Evolutionary conservation across 352 stramenopile genomes (phyloP), one percentile per base, ranked within the genome.

Genomic region (Hyaloperonospora arabidopsidis): DNA sequence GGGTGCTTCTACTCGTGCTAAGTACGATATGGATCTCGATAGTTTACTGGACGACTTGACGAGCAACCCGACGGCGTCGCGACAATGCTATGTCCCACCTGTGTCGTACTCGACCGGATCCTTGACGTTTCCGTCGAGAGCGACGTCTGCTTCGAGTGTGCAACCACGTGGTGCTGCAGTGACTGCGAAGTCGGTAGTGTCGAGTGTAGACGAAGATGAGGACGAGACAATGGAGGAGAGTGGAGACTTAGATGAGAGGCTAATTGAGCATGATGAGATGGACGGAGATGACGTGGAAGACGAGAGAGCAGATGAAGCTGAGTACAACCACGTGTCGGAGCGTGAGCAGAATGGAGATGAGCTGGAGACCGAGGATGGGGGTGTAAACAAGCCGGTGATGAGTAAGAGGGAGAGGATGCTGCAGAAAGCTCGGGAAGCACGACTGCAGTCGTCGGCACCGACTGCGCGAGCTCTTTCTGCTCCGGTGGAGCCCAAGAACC

Each of bases 11-110:
- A 22, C 52, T 13, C 57, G 43, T 49, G 57, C 74, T 1, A 93
- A 89, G 59, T 70, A 62, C 72, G 83, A 93, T 49, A 91, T 93
- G 49, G 83, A 93, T 66, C 47, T 93, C 32, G 79, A 93, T 46
- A 93, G 83, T 40, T 88, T 93, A 80, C 59, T 93, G 23, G 77
- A 89, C 23, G 83, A 93, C 44, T 57, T 93, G 17, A 91, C 80
- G 29, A 91, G 72, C 48, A 93, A 93, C 57, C 83, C 83, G 25
- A 91, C 74, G 2, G 76, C 91, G 59, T 69, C 76, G 6, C 59
- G 63, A 1, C 61, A 73, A 41, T 57, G 49, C 5, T 89, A 86
- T 62, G 63, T 65, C 1, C 65, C 68, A 7, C 77, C 82, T 0
- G 63, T 84, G 61, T 79, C 72, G n/a, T 90, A 86, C 45, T 79